These are phyloP conservation scores for Fusarium cicatricum DNA, from an alignment of 2,329 filamentous ascomycete genomes.

Conservation along the genomic window DNA sequence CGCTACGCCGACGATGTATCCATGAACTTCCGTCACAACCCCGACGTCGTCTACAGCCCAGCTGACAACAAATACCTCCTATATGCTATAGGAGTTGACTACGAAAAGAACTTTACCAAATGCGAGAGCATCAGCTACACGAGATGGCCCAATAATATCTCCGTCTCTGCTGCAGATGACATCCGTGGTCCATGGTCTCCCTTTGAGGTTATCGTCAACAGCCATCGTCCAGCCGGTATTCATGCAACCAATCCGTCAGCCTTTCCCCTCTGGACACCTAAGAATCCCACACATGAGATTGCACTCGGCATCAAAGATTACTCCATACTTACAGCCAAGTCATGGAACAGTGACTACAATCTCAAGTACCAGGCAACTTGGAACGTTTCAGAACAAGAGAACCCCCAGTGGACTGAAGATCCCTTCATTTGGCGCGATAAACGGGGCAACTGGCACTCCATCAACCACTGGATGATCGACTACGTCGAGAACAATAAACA, in stretches of 20 bases:
- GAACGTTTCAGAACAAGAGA: constrained; percentile 22
- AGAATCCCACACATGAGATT: constrained; percentile 9
- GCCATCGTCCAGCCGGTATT: constrained; percentile 13
- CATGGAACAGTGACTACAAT: background rate
- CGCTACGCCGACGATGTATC: constrained; percentile 51
- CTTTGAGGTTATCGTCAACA: constrained; percentile 19
- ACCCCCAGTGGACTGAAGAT: constrained; percentile 40
- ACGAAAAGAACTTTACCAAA: constrained; percentile 3
- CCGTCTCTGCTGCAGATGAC: constrained; percentile 28
- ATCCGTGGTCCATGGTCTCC: constrained; percentile 31
- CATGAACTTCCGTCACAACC: constrained; percentile 56
- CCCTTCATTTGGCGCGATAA: constrained; percentile 47
- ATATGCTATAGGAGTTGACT: constrained; percentile 52
- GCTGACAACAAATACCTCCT: constrained; percentile 55
- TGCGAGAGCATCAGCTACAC: constrained; percentile 27
- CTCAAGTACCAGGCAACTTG: constrained; percentile 18
- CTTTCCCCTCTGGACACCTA: constrained; percentile 44
- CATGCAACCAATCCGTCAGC: constrained; percentile 53
- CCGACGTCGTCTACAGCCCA: constrained; percentile 54
- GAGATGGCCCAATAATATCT: constrained; percentile 38
- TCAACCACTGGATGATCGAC: constrained; percentile 45
- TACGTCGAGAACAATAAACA: constrained; percentile 37
- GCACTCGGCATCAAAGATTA: constrained; percentile 22
- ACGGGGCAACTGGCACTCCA: constrained; percentile 45
- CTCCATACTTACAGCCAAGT: constrained; percentile 12